phyloP scores from a whole-genome alignment of 2,329 filamentous ascomycete genomes.

The Fusarium poae region DNA sequence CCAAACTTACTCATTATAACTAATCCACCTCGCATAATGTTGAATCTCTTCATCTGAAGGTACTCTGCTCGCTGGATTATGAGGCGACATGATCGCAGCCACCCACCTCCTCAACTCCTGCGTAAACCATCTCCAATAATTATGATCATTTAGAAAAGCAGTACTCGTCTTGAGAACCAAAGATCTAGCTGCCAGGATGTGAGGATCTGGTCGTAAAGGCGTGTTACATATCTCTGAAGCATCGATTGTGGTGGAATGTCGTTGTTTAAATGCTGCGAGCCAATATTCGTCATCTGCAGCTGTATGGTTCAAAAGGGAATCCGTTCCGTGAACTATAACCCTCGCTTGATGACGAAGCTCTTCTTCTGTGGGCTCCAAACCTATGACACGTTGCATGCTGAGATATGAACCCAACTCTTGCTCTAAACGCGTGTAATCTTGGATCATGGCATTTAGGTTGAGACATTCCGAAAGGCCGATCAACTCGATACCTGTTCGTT shows the following conservation, averaged over 20 bases:
- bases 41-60: constrained; percentile 47
- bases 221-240: constrained; percentile 17
- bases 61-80: constrained; percentile 43
- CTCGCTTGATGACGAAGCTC: constrained; percentile 41
- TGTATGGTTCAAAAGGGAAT: constrained; percentile 32
- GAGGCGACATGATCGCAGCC: constrained; percentile 44
- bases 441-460: constrained; percentile 33
- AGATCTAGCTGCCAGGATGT: constrained; percentile 22
- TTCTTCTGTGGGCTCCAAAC: constrained; percentile 36
- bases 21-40: constrained; percentile 47
- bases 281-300: constrained; percentile 46
- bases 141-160: constrained; percentile 45
- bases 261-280: constrained; percentile 40
- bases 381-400: constrained; percentile 30
- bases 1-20: constrained; percentile 47
- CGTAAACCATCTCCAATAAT: constrained; percentile 44
- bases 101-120: constrained; percentile 46
- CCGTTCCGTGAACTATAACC: constrained; percentile 38
- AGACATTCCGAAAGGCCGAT: background rate
- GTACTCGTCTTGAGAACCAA: constrained; percentile 36
- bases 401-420: constrained; percentile 36
- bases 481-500: constrained; percentile 26
- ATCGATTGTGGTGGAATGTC: constrained; percentile 31
- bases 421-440: constrained; percentile 42
- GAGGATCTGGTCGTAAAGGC: constrained; percentile 3